These are phyloP conservation scores for Chalciporus sphaerocephalus DNA, from an alignment of 768 basidiomycete genomes.

Conservation along the genomic window DNA sequence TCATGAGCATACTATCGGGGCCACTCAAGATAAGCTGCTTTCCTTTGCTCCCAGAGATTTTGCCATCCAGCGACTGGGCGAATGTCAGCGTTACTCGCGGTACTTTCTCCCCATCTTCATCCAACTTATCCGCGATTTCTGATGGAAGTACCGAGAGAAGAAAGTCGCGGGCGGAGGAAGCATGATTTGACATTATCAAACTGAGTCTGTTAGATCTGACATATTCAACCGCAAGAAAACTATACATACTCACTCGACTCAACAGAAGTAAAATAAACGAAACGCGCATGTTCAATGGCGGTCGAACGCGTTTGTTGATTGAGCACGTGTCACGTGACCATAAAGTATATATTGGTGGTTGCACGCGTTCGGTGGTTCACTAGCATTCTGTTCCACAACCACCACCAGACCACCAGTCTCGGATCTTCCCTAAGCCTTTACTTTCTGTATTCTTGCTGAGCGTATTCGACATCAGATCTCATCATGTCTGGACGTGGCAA, in stretches of 20 bases:
- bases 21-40: conserved; percentile 81
- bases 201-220: background rate
- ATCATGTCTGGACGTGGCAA: conserved; percentile 83
- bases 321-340: conserved; percentile 4
- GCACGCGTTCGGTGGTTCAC: background rate
- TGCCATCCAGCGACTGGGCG: conserved; percentile 81
- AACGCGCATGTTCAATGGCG: too few relatives aligned
- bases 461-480: conserved; percentile 3
- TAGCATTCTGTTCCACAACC: conserved; percentile 1
- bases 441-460: background rate
- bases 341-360: background rate
- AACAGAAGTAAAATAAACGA: too few relatives aligned
- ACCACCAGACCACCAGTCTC: background rate
- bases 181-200: background rate
- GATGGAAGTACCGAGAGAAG: conserved; percentile 28
- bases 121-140: conserved; percentile 6
- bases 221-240: too few relatives aligned
- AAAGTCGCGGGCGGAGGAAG: conserved; percentile 21
- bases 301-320: conserved; percentile 4
- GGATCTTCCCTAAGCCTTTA: background rate
- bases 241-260: too few relatives aligned
- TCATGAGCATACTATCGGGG: conserved; percentile 85
- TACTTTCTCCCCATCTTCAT: conserved; percentile 24
- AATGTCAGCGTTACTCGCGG: conserved; percentile 79
- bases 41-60: conserved; percentile 76